Evolutionary conservation across 108 stramenopile species (phyloP), one percentile per base, ranked within the genome.

Genomic region (Skeletonema marinoi): DNA sequence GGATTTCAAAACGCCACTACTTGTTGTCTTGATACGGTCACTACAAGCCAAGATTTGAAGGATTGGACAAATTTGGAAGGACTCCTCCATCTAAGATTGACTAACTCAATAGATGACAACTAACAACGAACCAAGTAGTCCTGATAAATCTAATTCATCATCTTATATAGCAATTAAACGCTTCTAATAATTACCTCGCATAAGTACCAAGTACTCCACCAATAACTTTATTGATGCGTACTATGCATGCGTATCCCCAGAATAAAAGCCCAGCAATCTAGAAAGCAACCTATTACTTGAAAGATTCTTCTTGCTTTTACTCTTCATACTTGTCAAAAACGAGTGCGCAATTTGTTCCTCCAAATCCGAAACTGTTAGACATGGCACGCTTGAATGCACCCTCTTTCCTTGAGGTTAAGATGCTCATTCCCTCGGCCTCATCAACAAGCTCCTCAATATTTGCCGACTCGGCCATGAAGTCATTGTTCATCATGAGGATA

Each of bases 321-420:
- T 88, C 93, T 75, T 92, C 92, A 69, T 92, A 94, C 85, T 97
- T 93, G 85, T 96, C 95, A 72, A 99, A 99, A 63, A 99, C 78
- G 30, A 99, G 81, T 3, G 98, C 97, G 59, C 97, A 97, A 89
- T 99, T 99, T 29, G 97, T 97, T 72, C 99, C 99, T 42, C 99
- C 99, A 64, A 99, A 99, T 72, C 99, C 99, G 80, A 99, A 99
- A 72, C 97, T 97, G 85, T 99, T 99, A 65, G 95, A 96, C 94
- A 99, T 97, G 65, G 92, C 93, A 66, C 96, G 87, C 60, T 74
- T 87, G 88, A 96, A 93, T 13, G 84, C 65, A n/a, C 96, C 96
- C n/a, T 96, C 96, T 75, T 96, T 92, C 85, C 92, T 81, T 71
- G 88, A 70, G 29, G 90, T 92, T 19, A 96, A 88, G 64, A 96